A percentile compares a stretch with the other conserved stretches of the same genome.
These are phyloP conservation scores for Lactarius indigo DNA, from an alignment of 768 basidiomycete species.

Conservation along the genomic window DNA sequence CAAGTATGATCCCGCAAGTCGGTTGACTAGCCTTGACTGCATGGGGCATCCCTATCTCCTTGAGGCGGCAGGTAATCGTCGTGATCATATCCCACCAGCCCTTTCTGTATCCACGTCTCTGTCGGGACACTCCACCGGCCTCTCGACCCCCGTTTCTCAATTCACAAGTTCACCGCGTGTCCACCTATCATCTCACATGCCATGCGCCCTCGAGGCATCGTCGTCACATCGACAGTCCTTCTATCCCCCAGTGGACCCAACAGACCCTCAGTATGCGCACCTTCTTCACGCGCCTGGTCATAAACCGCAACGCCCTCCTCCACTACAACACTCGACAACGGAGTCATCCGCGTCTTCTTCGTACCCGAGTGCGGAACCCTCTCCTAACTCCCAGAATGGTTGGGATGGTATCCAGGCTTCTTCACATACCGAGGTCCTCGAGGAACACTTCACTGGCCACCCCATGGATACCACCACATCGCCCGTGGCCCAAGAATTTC, in stretches of 20 bases:
- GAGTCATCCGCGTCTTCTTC: constrained; percentile 21
- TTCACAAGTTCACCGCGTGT: constrained; percentile 23
- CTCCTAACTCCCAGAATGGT: constrained; percentile 30
- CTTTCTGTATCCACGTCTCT: constrained; percentile 34
- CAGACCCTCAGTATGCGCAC: constrained; percentile 22
- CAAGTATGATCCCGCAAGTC: constrained; percentile 84
- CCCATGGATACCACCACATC: constrained; percentile 51
- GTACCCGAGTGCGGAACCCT: constrained; percentile 24
- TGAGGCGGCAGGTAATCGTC: constrained; percentile 56
- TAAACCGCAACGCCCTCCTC: constrained; percentile 22
- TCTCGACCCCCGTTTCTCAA: constrained; percentile 23
- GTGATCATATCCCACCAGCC: constrained; percentile 18
- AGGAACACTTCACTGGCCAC: constrained; percentile 40
- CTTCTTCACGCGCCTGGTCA: background rate
- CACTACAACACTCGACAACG: constrained; percentile 24
- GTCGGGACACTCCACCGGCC: constrained; percentile 32
- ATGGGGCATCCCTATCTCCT: constrained; percentile 85
- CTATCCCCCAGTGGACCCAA: constrained; percentile 13
- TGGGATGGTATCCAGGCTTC: constrained; percentile 63
- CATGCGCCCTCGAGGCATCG: constrained; percentile 17
- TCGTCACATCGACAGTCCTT: constrained; percentile 25
- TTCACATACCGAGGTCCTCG: constrained; percentile 45
- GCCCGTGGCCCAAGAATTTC: constrained; percentile 51
- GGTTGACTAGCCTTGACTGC: constrained; percentile 84
- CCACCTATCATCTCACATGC: constrained; percentile 16